phyloP scores from a whole-genome alignment of 805 yeast species.

The Kodamaea hsintzibuensis region DNA sequence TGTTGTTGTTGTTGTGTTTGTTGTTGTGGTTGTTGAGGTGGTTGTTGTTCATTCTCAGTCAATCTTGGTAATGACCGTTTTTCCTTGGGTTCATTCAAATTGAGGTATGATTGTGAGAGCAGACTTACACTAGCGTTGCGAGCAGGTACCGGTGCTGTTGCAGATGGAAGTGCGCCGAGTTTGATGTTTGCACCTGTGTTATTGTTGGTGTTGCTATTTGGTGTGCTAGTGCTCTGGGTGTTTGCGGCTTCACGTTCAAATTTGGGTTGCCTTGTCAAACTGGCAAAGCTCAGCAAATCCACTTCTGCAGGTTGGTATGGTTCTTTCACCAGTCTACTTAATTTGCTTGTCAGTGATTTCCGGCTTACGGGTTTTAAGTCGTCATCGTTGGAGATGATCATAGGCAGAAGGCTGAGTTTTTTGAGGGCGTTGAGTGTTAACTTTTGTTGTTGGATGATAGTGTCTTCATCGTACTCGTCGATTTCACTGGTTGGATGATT shows the following conservation, averaged over 20 bases:
- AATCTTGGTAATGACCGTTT: background rate
- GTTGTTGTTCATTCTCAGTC: background rate
- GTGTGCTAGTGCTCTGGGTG: background rate
- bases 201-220: constrained; percentile 3
- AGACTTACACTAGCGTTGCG: constrained; percentile 4
- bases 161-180: constrained; percentile 1
- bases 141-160: constrained; percentile 10
- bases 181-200: background rate
- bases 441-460: constrained; percentile 41
- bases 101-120: constrained; percentile 6
- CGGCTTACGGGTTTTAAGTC: constrained; percentile 11
- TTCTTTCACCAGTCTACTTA: constrained; percentile 14
- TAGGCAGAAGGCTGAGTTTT: constrained; percentile 42
- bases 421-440: constrained; percentile 45
- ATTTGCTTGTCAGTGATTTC: constrained; percentile 4
- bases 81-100: constrained; percentile 4
- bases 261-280: constrained; percentile 46
- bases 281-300: constrained; percentile 44
- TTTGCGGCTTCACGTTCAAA: constrained; percentile 5
- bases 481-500: constrained; percentile 11
- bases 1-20: background rate
- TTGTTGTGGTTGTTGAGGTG: background rate
- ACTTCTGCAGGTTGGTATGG: constrained; percentile 50
- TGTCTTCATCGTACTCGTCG: constrained; percentile 35
- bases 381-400: constrained; percentile 34